Percentiles rank a stretch among this genome's conserved stretches.
Conservation (phyloP, 768 basidiomycete genomes). For the Thelephora aurantiotincta region DNA sequence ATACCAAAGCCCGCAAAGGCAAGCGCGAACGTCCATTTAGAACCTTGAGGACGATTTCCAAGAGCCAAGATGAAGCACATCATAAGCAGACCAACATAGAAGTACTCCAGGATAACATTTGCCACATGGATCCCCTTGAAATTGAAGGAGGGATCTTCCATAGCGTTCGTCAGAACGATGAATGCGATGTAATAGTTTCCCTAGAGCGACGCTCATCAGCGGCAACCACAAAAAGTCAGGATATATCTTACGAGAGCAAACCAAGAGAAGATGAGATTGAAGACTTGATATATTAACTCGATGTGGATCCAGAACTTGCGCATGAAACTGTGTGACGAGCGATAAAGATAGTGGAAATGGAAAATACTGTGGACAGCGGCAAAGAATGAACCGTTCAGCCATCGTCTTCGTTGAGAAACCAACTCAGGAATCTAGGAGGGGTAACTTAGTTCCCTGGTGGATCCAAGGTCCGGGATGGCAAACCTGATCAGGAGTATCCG, state of each 20-base stretch:
- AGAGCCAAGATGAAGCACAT: slow-evolving; percentile 80
- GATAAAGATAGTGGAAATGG: slow-evolving; percentile 92
- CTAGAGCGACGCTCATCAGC: slow-evolving; percentile 12
- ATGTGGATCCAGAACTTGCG: slow-evolving; percentile 93
- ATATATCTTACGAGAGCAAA: slow-evolving; percentile 50
- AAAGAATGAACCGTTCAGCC: slow-evolving; percentile 98
- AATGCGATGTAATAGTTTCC: slow-evolving; percentile 92
- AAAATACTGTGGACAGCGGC: slow-evolving; percentile 85
- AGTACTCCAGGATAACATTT: slow-evolving; percentile 72
- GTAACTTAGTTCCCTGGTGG: neutral
- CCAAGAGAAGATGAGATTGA: slow-evolving; percentile 90
- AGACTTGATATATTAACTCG: slow-evolving; percentile 82
- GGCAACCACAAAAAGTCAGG: neutral
- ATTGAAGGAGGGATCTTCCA: slow-evolving; percentile 51
- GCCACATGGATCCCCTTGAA: slow-evolving; percentile 51
- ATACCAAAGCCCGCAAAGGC: slow-evolving; percentile 81
- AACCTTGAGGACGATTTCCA: slow-evolving; percentile 87
- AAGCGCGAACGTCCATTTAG: slow-evolving; percentile 74
- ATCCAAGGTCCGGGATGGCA: neutral
- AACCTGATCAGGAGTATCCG: slow-evolving; percentile 87
- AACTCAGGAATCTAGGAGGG: slow-evolving; percentile 64
- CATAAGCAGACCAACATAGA: slow-evolving; percentile 78
- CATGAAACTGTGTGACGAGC: slow-evolving; percentile 67
- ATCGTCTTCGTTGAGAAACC: slow-evolving; percentile 88
- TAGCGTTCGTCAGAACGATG: slow-evolving; percentile 54